Evolutionary conservation across 2,329 filamentous ascomycete species (phyloP), one percentile per base, ranked within the genome.

Genomic region (Aspergillus tubingensis): DNA sequence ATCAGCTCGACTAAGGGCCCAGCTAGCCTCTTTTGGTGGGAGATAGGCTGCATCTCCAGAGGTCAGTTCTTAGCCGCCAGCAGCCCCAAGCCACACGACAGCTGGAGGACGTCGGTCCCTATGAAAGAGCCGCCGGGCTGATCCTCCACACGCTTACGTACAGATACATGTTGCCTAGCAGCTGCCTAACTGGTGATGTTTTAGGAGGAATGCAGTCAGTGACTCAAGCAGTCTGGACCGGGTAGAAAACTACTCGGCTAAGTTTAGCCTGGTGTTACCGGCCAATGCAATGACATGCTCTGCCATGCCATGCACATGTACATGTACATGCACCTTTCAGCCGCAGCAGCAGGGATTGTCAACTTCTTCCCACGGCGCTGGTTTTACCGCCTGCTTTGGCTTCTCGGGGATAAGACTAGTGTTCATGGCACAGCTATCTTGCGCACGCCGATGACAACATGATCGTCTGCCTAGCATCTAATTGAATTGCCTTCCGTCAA

Each of bases 291-390:
- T 25, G 39, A 19, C 7, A 23, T 15, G 44, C 13, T 25, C 25
- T 50, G 23, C 15, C 25, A 49, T 49, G 47, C n/a, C 47, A 49
- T 49, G 47, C 47, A 49, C 47, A 49, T 49, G 41, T 21, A 44
- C 41, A 49, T 49, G 41, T 21, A 44, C 41, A 44, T 44, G 47
- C 47, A 50, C 47, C 47, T 50, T 50, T 50, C 47, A 50, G 47
- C 47, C 47, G 25, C 47, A 50, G 47, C 8, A n/a, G 25, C 47
- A 50, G 47, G 25, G 47, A 27, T 30, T 13, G n/a, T 21, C 17
- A 44, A 17, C 41, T 44, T 21, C n/a, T 13, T 21, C 21, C 41
- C 41, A 44, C 19, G 17, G 8, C 41, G 41, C 21, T 23, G 41
- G 17, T 21, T 23, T 44, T 44, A 44, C 41, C 41, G 41, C 41